Evolutionary conservation across 2,329 filamentous ascomycete species (phyloP).

Genomic region (Colletotrichum siamense): DNA sequence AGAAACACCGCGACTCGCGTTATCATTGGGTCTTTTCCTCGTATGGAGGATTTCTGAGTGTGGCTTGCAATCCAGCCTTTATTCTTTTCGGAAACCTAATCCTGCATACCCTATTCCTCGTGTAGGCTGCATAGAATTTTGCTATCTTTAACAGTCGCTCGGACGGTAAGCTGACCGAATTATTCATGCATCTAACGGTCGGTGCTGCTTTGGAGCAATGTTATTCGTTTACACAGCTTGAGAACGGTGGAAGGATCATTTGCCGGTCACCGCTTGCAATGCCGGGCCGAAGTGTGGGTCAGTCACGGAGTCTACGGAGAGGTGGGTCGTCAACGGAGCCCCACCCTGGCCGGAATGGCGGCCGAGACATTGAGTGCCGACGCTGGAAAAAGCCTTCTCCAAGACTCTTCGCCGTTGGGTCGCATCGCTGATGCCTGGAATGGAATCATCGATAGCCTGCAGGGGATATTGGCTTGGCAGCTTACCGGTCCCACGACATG

Average conservation of each 20-base stretch:
- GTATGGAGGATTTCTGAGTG: not conserved
- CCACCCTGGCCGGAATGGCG: not conserved
- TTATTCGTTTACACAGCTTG: not conserved
- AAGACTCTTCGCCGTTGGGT: not conserved
- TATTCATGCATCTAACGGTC: not conserved
- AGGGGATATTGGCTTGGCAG: conserved; percentile 13
- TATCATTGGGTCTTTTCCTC: not conserved
- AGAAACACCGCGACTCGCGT: not conserved
- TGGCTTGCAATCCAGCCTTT: not conserved
- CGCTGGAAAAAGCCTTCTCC: rapidly evolving
- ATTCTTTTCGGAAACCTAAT: not conserved
- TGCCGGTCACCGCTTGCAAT: not conserved
- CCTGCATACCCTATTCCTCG: not conserved
- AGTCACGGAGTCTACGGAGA: not conserved
- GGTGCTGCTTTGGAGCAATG: not conserved
- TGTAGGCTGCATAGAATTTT: not conserved
- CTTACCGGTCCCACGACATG: not conserved
- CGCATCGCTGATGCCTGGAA: not conserved
- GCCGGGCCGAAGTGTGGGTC: not conserved
- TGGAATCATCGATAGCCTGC: not conserved
- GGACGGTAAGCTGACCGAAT: not conserved
- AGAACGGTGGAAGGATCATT: not conserved
- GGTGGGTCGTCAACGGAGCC: rapidly evolving
- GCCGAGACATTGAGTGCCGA: not conserved
- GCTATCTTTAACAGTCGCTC: not conserved